Conservation (phyloP, 352 stramenopile species). For the Phytophthora idaei region DNA sequence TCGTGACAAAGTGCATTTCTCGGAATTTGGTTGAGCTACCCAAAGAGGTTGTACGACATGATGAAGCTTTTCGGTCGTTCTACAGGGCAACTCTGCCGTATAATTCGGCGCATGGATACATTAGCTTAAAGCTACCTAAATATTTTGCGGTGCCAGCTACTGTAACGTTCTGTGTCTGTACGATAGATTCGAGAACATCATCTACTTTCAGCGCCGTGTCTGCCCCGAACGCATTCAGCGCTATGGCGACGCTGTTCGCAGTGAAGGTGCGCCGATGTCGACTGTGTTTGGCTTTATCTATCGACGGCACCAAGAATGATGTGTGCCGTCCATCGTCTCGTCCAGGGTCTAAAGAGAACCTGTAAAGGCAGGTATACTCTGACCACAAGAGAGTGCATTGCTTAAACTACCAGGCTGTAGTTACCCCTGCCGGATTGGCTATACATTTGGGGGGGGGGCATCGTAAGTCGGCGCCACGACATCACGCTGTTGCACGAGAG, state of each 20-base stretch:
- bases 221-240: neutral
- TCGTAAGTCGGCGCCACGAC: no score
- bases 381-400: neutral
- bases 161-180: conserved; percentile 4
- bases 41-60: conserved; percentile 10
- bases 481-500: no score
- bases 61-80: neutral
- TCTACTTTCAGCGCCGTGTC: neutral
- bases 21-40: neutral
- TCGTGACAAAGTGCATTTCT: neutral
- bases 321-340: neutral
- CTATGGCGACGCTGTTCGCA: neutral
- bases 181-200: neutral
- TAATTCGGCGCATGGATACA: neutral
- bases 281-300: neutral
- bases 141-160: neutral
- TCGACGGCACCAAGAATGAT: neutral
- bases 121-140: neutral
- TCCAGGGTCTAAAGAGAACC: neutral
- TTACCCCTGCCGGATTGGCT: no score
- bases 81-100: neutral
- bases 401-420: no score
- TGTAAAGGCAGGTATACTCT: no score
- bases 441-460: no score
- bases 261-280: neutral